Base-by-base conservation (phyloP, 2,329 filamentous ascomycete species). In the Cladobotryum mycophilum region DNA sequence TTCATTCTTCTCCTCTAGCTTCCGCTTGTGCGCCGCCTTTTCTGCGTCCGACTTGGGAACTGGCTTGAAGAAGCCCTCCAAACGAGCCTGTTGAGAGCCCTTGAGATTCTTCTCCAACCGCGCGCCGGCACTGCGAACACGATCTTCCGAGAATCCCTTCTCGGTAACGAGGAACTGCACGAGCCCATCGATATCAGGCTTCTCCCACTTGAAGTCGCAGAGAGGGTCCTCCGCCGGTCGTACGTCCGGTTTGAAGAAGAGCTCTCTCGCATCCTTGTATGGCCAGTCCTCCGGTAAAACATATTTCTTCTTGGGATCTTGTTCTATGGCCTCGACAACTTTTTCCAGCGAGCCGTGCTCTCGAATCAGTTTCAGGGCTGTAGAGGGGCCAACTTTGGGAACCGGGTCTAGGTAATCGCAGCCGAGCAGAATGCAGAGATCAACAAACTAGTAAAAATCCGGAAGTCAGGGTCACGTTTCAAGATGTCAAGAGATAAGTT, bases 181-280 rank as follows among this genome's bases (percentile, higher is more conserved):
- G 0, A 99, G 80, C 0, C 89, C 92, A 2, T 96, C 90, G 1
- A 93, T 76, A 61, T 99, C 91, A 3, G 93, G 93, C 53, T 85
- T 85, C 41, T 96, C 90, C 93, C 95, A 99, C 70, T 96, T 96
- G 76, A 97, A 96, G 66, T 99, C 90, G 69, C 91, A 97, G 12
- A 89, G 83, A 1, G 88, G 82, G 61, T 95, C 81, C 59, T 95
- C 88, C 20, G 92, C 90, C 41, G 80, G 68, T 35, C 86, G 85
- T 22, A 99, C 92, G 60, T 97, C 90, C 0, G 93, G 93, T 60
- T 92, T 78, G 65, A 95, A 85, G 74, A 99, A 97, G 25, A 99
- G 82, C 15, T 90, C 82, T 38, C 95, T 88, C 7, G 93, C 95
- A 62, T 99, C 91, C 60, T 86, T 77, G 68, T 86, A 99, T 1